Evolutionary conservation across 768 basidiomycete genomes (phyloP).

Genomic region (Crassisporium funariophilum): DNA sequence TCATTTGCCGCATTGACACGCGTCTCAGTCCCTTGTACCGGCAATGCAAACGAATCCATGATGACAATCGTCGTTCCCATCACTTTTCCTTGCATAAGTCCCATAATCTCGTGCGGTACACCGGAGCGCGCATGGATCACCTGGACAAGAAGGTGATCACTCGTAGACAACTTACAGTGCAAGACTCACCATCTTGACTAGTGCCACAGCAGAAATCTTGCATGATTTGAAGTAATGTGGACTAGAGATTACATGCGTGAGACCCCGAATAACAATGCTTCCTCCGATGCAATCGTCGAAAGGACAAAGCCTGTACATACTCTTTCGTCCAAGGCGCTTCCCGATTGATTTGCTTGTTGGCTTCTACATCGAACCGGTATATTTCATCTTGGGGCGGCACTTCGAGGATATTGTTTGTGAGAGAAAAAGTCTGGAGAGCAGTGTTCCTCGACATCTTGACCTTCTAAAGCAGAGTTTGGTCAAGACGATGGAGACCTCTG

Average conservation of each 20-base stretch:
- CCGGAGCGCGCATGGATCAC: slow-evolving; percentile 98
- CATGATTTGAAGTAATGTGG: slow-evolving; percentile 85
- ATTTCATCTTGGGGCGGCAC: slow-evolving; percentile 79
- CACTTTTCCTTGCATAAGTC: slow-evolving; percentile 97
- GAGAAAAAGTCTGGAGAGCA: slow-evolving; percentile 72
- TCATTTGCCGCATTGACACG: slow-evolving; percentile 95
- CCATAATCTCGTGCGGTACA: slow-evolving; percentile 99
- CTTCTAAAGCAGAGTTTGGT: background rate
- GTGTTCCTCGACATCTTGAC: slow-evolving; percentile 48
- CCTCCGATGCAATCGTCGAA: background rate
- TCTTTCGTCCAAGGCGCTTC: slow-evolving; percentile 87
- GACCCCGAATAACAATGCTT: background rate
- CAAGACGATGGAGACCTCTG: background rate
- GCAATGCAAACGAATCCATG: slow-evolving; percentile 96
- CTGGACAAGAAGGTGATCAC: slow-evolving; percentile 42
- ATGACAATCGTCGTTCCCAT: slow-evolving; percentile 77
- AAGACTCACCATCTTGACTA: slow-evolving; percentile 85
- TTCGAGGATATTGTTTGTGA: slow-evolving; percentile 70
- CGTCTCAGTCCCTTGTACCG: slow-evolving; percentile 97
- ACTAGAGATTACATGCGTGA: slow-evolving; percentile 40
- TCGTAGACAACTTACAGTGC: background rate
- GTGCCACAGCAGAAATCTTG: slow-evolving; percentile 92
- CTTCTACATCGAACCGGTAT: slow-evolving; percentile 71
- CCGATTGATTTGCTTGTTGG: slow-evolving; percentile 64
- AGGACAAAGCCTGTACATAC: slow-evolving; percentile 44